Base-by-base conservation (phyloP, 2,329 filamentous ascomycete species). In the Colletotrichum paranaense region DNA sequence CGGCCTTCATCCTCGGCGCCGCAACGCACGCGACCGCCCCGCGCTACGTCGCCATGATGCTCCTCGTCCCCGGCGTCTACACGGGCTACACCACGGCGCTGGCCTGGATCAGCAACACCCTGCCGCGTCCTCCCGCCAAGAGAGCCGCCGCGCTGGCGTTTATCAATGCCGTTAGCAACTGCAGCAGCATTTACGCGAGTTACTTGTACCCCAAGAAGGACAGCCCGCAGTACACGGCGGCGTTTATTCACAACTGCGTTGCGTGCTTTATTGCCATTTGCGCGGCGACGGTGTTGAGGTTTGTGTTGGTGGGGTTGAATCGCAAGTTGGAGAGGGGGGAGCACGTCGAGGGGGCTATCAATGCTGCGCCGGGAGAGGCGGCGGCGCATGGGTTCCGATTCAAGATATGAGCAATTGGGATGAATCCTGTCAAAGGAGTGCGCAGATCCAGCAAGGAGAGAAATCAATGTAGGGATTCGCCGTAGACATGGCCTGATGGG, bases 91-190 rank as follows among this genome's bases (percentile, higher is more conserved):
- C 92, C 1, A 91, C 93, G 1, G 86, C 87, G 3, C 84, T 94
- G 5, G 88, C 91, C 4, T 96, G 93, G 93, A 94, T 95, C 75
- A 90, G 88, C 56, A 94, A 93, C 79, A 91, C 91, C 1, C 87
- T 95, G 69, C 93, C 93, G 0, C 89, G 93, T 5, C 94, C 94
- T 4, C 92, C 93, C 0, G 91, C 93, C 2, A 95, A 95, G 84
- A 89, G 93, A 73, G 86, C 86, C 1, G 86, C 92, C 0, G 93
- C 92, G 0, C 81, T 96, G 5, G 94, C 93, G 1, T 91, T 92
- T 74, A 94, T 95, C 82, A 96, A 96, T 78, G 91, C 92, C 49
- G 73, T 78, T 14, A 76, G 75, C 9, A 81, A 95, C 79, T 67
- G 63, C 42, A 64, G 57, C 14, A 73, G 69, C 60, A 95, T 95